Evolutionary conservation across 345 rosid species (phyloP).

Genomic region (Carallia pectinifolia): DNA sequence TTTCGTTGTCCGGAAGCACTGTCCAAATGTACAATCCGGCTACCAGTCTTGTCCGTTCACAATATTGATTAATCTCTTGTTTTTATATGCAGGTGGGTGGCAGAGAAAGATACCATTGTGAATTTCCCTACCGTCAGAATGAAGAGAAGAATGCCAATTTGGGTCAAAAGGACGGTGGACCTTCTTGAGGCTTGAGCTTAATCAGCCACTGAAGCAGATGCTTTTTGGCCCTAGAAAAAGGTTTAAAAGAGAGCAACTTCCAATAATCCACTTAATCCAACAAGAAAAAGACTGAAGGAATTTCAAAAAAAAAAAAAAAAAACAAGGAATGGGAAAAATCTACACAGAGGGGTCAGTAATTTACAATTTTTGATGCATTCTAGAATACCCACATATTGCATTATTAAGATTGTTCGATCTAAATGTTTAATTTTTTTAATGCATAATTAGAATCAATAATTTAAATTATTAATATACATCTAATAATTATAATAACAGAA

Average conservation of each 20-base stretch:
- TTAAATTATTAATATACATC: too few species aligned
- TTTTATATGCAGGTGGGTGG: conserved; percentile 63
- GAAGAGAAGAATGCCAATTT: conserved; percentile 82
- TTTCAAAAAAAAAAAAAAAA: background rate
- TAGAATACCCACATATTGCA: too few species aligned
- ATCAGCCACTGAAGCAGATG: background rate
- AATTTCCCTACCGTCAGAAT: conserved; percentile 90
- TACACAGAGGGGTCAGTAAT: background rate
- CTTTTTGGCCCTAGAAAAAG: background rate
- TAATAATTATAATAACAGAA: too few species aligned
- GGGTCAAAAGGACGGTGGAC: conserved; percentile 61
- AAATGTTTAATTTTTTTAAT: too few species aligned
- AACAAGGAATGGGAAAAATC: background rate
- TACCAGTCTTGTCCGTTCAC: too few species aligned
- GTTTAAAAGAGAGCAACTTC: background rate
- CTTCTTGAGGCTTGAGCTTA: too few species aligned
- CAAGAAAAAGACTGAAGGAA: background rate
- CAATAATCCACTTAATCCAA: background rate
- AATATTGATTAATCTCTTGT: background rate
- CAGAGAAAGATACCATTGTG: conserved; percentile 76
- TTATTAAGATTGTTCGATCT: too few species aligned
- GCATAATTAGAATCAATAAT: too few species aligned
- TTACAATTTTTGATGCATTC: too few species aligned
- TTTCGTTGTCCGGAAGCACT: too few species aligned
- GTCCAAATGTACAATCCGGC: too few species aligned